Evolutionary conservation across 2,329 filamentous ascomycete species (phyloP), one percentile per base, ranked within the genome.

Genomic region (Byssothecium circinans): DNA sequence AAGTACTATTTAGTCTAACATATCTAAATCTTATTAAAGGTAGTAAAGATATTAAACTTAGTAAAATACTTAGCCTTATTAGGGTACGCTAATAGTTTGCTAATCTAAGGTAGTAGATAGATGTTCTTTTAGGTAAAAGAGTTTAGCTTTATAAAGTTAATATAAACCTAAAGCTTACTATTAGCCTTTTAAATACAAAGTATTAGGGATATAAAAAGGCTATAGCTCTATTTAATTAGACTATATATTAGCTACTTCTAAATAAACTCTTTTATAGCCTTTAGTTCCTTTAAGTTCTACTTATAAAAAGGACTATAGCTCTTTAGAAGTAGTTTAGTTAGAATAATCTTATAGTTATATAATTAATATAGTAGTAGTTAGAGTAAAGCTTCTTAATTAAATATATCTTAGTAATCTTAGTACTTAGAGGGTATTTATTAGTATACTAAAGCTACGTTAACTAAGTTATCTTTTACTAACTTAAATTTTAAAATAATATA

Each of bases 111-210:
- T 8, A 49, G 14, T n/a, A 22, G 32, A 20, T 45, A 48, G 4
- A 23, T 20, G 14, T 52, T 46, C 25, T 48, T 52, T 20, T 40
- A 36, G 14, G 27, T 52, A 35, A 46, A 49, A 41, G 39, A 27
- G 37, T 53, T 53, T 20, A 53, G 27, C 20, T 33, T 23, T 17
- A 43, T 39, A n/a, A 30, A 54, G 30, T 49, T 30, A 2, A 52
- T 35, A 37, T 41, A 52, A 11, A 52, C 14, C 7, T 27, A 36
- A 35, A 53, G 47, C 5, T 49, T 18, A 14, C 49, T 35, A 12
- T 25, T 25, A 6, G 10, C 6, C 23, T 25, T 25, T 10, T 25
- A 25, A 6, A 25, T 25, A 25, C 10, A 25, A 6, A 25, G 10
- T 5, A 25, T 25, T 6, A 10, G 23, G 23, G 23, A 25, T 25